Base-by-base conservation (phyloP, 2,329 filamentous ascomycete genomes). In the Talaromyces sp. region DNA sequence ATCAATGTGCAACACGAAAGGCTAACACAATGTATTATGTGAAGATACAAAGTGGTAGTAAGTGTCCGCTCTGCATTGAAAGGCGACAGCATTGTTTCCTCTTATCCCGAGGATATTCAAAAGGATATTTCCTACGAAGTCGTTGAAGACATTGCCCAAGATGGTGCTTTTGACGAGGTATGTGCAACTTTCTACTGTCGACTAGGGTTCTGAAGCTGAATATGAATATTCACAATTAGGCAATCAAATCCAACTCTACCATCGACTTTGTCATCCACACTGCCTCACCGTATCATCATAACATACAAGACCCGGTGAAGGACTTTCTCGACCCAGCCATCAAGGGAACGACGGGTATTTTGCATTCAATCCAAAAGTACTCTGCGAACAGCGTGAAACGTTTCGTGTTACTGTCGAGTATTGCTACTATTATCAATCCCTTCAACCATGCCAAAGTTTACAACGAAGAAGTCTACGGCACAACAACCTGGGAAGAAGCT, bases 351-450 rank as follows among this genome's bases (percentile, higher is more conserved):
- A 61, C 58, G 0, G 66, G 65, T 8, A 65, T 74, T 51, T 61
- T 74, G 2, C 42, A 62, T 13, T 62, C 67, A 1, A 58, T 68
- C 27, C 42, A 58, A 17, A 65, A 64, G 10, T 42, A 64, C 28
- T 66, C 67, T 1, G 65, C 70, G 1, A 55, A 63, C 9, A 57
- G 59, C 25, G 66, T 75, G 9, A 69, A 67, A 42, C 71, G 77
- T 27, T 73, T 84, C 17, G 76, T 84, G 10, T 72, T 82, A 8
- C 83, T 81, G 10, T 81, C 78, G 57, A 83, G 80, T n/a, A 81
- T 83, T 63, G 82, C 80, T 3, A 71, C 77, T 42, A 77, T 83
- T 32, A 64, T 79, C 59, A 76, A 84, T 66, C 74, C 80, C 67
- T 52, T 30, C 19, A 52, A 58, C 10, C 49, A 59, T 15, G 69